These are phyloP conservation scores for Leishmania major DNA, from an alignment of 208 protist species.

Conservation along the genomic window DNA sequence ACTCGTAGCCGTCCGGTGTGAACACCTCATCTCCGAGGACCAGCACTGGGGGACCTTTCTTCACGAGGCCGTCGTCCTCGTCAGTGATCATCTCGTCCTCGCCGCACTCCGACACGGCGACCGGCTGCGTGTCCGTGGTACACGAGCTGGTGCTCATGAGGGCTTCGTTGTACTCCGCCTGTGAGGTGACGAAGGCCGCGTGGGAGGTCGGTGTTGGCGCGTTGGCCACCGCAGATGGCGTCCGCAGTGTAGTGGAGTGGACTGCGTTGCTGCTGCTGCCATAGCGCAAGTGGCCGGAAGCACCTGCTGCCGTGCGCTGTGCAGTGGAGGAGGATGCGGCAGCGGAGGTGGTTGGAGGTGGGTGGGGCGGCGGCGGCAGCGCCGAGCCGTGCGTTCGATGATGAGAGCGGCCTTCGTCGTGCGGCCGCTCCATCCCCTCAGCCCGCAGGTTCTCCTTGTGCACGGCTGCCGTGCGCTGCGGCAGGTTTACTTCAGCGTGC, in stretches of 20 bases:
- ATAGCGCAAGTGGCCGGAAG: background rate
- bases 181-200: background rate
- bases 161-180: background rate
- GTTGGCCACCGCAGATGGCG: background rate
- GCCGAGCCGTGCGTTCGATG: background rate
- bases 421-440: background rate
- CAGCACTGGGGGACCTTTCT: constrained; percentile 40
- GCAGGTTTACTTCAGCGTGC: background rate
- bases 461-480: background rate
- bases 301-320: background rate
- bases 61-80: constrained; percentile 38
- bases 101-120: constrained; percentile 45
- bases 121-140: constrained; percentile 47
- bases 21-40: constrained; percentile 43
- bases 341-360: background rate
- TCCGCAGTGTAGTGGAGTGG: background rate
- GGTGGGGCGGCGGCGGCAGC: background rate
- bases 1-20: constrained; percentile 18
- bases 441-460: background rate
- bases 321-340: background rate
- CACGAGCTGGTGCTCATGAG: constrained; percentile 12
- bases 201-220: background rate
- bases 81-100: constrained; percentile 25
- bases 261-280: background rate
- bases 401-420: background rate